Conservation (phyloP, 192 early-diverging fungal genomes). For the Irineochytrium annulatum region DNA sequence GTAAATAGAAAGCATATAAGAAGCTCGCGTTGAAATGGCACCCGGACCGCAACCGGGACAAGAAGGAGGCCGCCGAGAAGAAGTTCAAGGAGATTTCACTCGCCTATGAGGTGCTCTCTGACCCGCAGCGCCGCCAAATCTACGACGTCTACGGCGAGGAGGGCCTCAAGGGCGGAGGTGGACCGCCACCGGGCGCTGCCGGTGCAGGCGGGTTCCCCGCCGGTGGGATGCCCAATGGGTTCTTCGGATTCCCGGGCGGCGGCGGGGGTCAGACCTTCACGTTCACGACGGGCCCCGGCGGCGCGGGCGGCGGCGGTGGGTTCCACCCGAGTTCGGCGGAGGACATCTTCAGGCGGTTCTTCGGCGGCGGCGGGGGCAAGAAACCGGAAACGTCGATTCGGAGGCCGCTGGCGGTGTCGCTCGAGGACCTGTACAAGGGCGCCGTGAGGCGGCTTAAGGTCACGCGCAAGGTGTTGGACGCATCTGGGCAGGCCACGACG, state of each 20-base stretch:
- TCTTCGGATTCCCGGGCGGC: constrained; percentile 15
- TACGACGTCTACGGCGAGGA: constrained; percentile 58
- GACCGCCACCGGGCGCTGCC: constrained; percentile 50
- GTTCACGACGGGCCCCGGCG: constrained; percentile 49
- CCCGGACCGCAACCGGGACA: constrained; percentile 71
- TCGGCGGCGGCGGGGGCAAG: constrained; percentile 50
- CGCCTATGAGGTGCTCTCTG: constrained; percentile 57
- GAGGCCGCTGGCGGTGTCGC: constrained; percentile 67
- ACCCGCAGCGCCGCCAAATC: constrained; percentile 48
- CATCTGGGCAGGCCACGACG: constrained; percentile 36
- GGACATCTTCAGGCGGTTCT: constrained; percentile 88
- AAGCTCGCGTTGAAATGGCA: constrained; percentile 76
- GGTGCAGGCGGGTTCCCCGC: constrained; percentile 50
- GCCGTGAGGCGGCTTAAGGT: constrained; percentile 91
- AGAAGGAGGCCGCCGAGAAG: constrained; percentile 61
- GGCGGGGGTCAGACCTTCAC: constrained; percentile 62
- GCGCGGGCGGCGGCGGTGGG: constrained; percentile 54
- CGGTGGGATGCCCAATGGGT: constrained; percentile 50
- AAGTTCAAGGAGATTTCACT: constrained; percentile 69
- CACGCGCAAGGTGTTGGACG: constrained; percentile 55
- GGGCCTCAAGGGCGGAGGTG: constrained; percentile 52
- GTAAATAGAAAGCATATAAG: constrained; percentile 50
- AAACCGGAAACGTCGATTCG: constrained; percentile 43
- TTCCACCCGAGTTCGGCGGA: constrained; percentile 80
- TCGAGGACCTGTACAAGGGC: constrained; percentile 91